Percentiles rank a stretch among this genome's conserved stretches.
These are phyloP conservation scores for Lentinula sp. DNA, from an alignment of 768 basidiomycete species.

Conservation along the genomic window DNA sequence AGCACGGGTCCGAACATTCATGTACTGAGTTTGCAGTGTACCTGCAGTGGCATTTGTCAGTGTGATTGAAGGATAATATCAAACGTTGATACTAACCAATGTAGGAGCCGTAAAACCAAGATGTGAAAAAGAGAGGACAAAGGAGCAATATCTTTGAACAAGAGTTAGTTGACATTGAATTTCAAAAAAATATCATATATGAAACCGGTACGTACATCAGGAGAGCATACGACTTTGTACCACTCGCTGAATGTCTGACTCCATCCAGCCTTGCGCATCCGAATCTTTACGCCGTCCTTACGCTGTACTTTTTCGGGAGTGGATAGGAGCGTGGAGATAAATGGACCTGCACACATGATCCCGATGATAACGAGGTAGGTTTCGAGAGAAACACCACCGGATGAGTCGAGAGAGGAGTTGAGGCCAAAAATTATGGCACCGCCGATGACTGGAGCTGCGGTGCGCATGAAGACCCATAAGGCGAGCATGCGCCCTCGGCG, in stretches of 20 bases:
- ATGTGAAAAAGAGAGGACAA: constrained; percentile 26
- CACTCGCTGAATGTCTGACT: constrained; percentile 19
- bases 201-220: constrained; percentile 11
- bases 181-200: not conserved
- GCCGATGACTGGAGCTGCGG: constrained; percentile 26
- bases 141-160: constrained; percentile 20
- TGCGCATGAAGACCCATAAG: constrained; percentile 28
- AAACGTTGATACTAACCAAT: constrained; percentile 13
- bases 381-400: constrained; percentile 24
- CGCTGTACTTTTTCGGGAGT: constrained; percentile 24
- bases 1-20: constrained; percentile 23
- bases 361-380: constrained; percentile 28
- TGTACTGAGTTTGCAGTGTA: constrained; percentile 26
- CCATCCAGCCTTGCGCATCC: constrained; percentile 22
- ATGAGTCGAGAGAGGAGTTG: constrained; percentile 20
- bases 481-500: constrained; percentile 27
- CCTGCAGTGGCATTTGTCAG: constrained; percentile 7
- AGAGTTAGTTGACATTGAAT: not conserved
- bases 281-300: constrained; percentile 23
- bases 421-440: constrained; percentile 27
- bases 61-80: not conserved
- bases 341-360: constrained; percentile 29
- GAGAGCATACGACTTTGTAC: constrained; percentile 21
- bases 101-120: constrained; percentile 27
- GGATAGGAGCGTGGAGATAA: constrained; percentile 22